These are phyloP conservation scores for Fusarium buxicola DNA, from an alignment of 2,329 filamentous ascomycete genomes.

Conservation along the genomic window DNA sequence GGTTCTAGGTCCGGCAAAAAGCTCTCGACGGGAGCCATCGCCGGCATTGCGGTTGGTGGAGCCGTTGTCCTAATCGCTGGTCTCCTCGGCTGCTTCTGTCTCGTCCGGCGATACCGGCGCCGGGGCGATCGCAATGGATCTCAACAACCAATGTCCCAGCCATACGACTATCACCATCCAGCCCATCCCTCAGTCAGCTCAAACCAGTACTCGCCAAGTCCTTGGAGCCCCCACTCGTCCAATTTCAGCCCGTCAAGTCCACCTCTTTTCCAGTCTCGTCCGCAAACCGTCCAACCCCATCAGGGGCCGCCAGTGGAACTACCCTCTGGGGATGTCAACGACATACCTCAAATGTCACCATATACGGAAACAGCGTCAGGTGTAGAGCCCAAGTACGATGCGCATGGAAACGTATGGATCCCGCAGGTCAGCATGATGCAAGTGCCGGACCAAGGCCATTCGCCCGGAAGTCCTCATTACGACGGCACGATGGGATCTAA, in stretches of 20 bases:
- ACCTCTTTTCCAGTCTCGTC: conserved; percentile 21
- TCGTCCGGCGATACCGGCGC: conserved; percentile 46
- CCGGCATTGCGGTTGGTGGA: conserved; percentile 57
- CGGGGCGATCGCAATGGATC: conserved; percentile 26
- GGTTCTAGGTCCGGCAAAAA: conserved; percentile 9
- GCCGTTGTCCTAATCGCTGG: conserved; percentile 46
- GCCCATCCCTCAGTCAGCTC: conserved; percentile 35
- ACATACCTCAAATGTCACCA: conserved; percentile 27
- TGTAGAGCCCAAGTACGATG: conserved; percentile 48
- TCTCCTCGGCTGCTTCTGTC: conserved; percentile 45
- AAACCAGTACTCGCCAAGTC: conserved; percentile 39
- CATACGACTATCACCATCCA: conserved; percentile 42
- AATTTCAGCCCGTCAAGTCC: conserved; percentile 36
- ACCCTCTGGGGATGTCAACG: conserved; percentile 34
- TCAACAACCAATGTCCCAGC: conserved; percentile 43
- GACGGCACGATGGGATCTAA: conserved; percentile 28
- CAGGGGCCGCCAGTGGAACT: conserved; percentile 46
- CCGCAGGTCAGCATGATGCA: conserved; percentile 51
- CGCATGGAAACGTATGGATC: conserved; percentile 49
- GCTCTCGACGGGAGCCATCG: conserved; percentile 56
- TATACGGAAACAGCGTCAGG: conserved; percentile 23
- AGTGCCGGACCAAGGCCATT: conserved; percentile 33
- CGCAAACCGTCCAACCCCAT: conserved; percentile 39
- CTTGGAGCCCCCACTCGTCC: conserved; percentile 45
- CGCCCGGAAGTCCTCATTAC: conserved; percentile 38